phyloP scores from a whole-genome alignment of 257 asterid genomes.

The Petrea volubilis region DNA sequence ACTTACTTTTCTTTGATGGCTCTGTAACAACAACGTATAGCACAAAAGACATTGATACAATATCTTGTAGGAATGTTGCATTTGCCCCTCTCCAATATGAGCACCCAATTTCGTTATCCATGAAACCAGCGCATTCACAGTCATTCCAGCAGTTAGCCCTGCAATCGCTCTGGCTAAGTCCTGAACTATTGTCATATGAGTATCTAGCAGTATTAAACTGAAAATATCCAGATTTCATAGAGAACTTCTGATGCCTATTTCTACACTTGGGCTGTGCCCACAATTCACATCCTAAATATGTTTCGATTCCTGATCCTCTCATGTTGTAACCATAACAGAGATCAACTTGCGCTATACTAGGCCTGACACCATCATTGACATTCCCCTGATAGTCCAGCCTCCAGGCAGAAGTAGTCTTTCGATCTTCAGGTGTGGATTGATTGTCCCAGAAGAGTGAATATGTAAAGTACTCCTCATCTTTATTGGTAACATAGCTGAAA shows the following conservation, averaged over 20 bases:
- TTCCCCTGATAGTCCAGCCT: not conserved
- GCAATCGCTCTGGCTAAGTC: slow-evolving; percentile 10
- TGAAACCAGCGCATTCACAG: not conserved
- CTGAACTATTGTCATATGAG: not conserved
- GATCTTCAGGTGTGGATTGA: not conserved
- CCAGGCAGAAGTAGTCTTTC: not conserved
- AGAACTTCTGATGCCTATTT: not conserved
- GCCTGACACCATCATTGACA: not conserved
- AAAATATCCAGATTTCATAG: not conserved
- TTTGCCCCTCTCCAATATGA: slow-evolving; percentile 3
- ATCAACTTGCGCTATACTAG: not conserved
- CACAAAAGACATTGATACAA: too few species aligned
- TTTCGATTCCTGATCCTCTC: not conserved
- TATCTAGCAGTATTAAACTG: not conserved
- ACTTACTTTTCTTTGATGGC: not conserved
- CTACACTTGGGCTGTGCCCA: slow-evolving; percentile 18
- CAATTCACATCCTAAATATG: not conserved
- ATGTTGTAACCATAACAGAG: slow-evolving; percentile 17
- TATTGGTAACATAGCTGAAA: not conserved
- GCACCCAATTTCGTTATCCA: not conserved
- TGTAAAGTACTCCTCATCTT: not conserved
- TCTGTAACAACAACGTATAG: not conserved
- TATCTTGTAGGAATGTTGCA: not conserved
- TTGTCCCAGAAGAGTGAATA: slow-evolving; percentile 7
- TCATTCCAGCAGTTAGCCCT: slow-evolving; percentile 21